phyloP scores from a whole-genome alignment of 1,139 yeast genomes.

The Suhomyces coccinellae region DNA sequence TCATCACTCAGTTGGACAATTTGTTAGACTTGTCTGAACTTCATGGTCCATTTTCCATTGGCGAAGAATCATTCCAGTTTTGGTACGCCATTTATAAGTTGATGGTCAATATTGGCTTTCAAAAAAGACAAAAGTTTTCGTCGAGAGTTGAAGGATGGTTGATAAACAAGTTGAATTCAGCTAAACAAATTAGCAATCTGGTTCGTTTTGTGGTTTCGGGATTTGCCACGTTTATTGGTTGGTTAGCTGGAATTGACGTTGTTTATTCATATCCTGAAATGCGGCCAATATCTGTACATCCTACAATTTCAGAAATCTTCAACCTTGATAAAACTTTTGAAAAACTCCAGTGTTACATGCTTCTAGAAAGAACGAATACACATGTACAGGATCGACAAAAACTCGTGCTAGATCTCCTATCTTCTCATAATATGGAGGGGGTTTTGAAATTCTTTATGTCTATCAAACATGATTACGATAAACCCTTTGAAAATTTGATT shows the following conservation, averaged over 20 bases:
- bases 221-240: slow-evolving; percentile 39
- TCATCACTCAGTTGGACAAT: slow-evolving; percentile 48
- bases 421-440: background rate
- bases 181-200: slow-evolving; percentile 1
- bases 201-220: slow-evolving; percentile 13
- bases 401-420: background rate
- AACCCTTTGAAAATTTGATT: background rate
- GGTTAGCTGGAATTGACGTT: slow-evolving; percentile 39
- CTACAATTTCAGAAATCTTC: too few relatives aligned
- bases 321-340: background rate
- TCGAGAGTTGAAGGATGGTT: slow-evolving; percentile 46
- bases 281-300: too few relatives aligned
- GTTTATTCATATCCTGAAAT: background rate
- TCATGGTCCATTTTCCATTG: slow-evolving; percentile 55
- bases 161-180: slow-evolving; percentile 37
- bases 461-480: background rate
- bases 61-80: slow-evolving; percentile 49
- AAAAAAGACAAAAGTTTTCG: slow-evolving; percentile 9
- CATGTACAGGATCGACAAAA: too few relatives aligned
- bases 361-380: background rate
- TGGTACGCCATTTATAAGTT: slow-evolving; percentile 52
- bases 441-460: background rate
- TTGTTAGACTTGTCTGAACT: slow-evolving; percentile 55
- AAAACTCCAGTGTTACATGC: slow-evolving; percentile 15
- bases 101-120: slow-evolving; percentile 29